Evolutionary conservation across 2,329 filamentous ascomycete genomes (phyloP).

Genomic region (Drechslerella coelobrocha): DNA sequence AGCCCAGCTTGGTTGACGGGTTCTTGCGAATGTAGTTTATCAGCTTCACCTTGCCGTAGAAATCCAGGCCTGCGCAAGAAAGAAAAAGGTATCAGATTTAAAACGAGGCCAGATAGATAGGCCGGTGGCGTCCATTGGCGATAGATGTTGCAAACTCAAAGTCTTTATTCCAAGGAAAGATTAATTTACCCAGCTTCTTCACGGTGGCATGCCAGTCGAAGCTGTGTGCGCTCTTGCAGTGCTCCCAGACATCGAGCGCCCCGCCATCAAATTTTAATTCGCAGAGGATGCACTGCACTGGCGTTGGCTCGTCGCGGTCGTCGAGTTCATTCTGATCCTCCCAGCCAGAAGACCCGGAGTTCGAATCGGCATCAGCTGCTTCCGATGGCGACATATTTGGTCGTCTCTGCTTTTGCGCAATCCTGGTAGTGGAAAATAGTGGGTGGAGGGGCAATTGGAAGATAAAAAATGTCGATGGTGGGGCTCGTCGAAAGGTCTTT

Average conservation of each 20-base stretch:
- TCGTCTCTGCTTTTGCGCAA: background rate
- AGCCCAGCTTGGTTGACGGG: slow-evolving; percentile 57
- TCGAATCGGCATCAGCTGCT: slow-evolving; percentile 19
- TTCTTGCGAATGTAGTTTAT: slow-evolving; percentile 63
- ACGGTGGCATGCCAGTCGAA: slow-evolving; percentile 59
- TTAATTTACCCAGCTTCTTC: slow-evolving; percentile 57
- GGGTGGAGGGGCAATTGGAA: too few species aligned
- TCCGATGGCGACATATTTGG: slow-evolving; percentile 14
- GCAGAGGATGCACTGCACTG: slow-evolving; percentile 59
- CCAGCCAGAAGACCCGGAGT: slow-evolving; percentile 57
- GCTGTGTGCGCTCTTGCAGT: slow-evolving; percentile 57
- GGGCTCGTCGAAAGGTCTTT: too few species aligned
- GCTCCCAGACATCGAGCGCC: slow-evolving; percentile 57
- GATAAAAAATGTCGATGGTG: too few species aligned
- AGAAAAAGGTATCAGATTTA: slow-evolving; percentile 3
- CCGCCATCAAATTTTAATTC: slow-evolving; percentile 56
- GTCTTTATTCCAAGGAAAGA: background rate
- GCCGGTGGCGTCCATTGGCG: background rate
- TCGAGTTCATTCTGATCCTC: slow-evolving; percentile 59
- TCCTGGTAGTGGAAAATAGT: background rate
- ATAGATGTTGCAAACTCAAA: background rate
- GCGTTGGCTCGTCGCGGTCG: slow-evolving; percentile 58
- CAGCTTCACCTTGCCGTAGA: slow-evolving; percentile 60
- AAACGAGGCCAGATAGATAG: slow-evolving; percentile 5
- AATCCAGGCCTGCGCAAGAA: slow-evolving; percentile 58